Base-by-base conservation (phyloP, 2,329 filamentous ascomycete species). In the Colletotrichum simmondsii region DNA sequence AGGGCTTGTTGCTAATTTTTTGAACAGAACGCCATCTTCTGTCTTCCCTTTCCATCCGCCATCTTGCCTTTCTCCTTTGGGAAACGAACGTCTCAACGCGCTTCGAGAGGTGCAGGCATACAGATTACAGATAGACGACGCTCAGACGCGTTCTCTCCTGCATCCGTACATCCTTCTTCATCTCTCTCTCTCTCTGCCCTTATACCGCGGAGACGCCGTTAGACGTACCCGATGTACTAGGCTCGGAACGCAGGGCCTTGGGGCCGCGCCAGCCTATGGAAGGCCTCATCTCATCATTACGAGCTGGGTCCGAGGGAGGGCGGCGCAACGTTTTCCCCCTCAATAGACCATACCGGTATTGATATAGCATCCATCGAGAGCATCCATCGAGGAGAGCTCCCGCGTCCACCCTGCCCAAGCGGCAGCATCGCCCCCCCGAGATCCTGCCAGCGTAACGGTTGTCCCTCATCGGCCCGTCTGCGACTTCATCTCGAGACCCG, bases 391-490 rank as follows among this genome's bases (percentile, higher is more conserved):
- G 19, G 6, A 49, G 42, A 49, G 6, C 42, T 46, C 2, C 8
- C 42, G 42, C 8, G 19, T 49, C 42, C 24, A 12, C 14, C 62
- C 42, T 19, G n/a, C 14, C 62, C n/a, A 11, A 26, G 22, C 30
- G 32, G 32, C 52, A 52, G 32, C 28, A n/a, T 30, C 11, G 49
- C 32, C 10, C 64, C 37, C 42, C 35, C 12, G 35, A 52, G 42
- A 54, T 71, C 57, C 37, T 35, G 24, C 35, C 57, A n/a, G 64
- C 57, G 22, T 57, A 63, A 68, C 69, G 14, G 52, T 49, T 30
- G 52, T 68, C 22, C 37, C 37, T 53, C 46, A 28, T 37, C 65
- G 56, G 46, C 56, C 60, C 37, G 54, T 30, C 54, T 71, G 62
- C 63, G 22, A 67, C 64, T 42, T 42, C 63, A 60, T 71, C 54